A percentile compares a stretch with the other conserved stretches of the same genome.
Conservation (phyloP, 176 grass and related monocot species). For the Saccharum spontaneum region DNA sequence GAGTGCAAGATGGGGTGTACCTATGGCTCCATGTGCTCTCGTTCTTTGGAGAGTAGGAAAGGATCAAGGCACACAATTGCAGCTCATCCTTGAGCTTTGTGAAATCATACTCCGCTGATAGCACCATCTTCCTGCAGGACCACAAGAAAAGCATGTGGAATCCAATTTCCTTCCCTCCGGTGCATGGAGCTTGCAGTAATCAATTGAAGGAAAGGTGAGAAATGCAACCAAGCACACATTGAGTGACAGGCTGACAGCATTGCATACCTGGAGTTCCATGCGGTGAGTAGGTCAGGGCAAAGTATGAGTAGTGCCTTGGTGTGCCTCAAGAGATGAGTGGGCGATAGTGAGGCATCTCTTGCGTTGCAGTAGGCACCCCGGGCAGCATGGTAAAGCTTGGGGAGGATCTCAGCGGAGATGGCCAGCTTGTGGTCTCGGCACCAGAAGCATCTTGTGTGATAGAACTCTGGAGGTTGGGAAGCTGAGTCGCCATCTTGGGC, state of each 20-base stretch:
- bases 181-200: not conserved
- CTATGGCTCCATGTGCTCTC: constrained; percentile 70
- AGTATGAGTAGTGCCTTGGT: constrained; percentile 77
- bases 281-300: constrained; percentile 59
- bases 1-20: constrained; percentile 22
- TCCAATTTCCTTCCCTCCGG: not conserved
- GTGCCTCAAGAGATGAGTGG: constrained; percentile 49
- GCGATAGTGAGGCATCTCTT: not conserved
- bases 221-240: not conserved
- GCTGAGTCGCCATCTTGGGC: not conserved
- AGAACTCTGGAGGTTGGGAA: constrained; percentile 24
- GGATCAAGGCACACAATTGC: constrained; percentile 54
- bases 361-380: constrained; percentile 32
- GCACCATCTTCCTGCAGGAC: constrained; percentile 54
- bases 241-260: not conserved
- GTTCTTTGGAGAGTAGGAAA: constrained; percentile 63
- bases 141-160: not conserved
- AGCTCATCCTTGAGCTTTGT: constrained; percentile 57
- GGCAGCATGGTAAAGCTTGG: constrained; percentile 45
- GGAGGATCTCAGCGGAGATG: constrained; percentile 54
- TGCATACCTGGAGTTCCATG: constrained; percentile 78
- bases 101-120: constrained; percentile 40
- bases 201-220: not conserved
- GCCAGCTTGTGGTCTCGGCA: constrained; percentile 78
- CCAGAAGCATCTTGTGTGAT: constrained; percentile 49